These are phyloP conservation scores for Flaveria trinervia DNA, from an alignment of 129 eudicot genomes.

Conservation along the genomic window DNA sequence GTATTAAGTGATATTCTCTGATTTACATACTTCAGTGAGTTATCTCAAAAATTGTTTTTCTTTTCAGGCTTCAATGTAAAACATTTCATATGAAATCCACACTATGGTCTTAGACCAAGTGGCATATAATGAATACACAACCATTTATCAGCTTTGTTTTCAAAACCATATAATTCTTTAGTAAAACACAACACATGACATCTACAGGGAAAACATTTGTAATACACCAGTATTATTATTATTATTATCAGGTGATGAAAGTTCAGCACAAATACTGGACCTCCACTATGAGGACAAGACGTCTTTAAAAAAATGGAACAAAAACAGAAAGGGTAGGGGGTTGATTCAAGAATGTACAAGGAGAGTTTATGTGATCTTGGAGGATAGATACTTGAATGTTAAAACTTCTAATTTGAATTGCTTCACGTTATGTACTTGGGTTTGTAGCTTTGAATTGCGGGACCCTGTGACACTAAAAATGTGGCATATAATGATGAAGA, in stretches of 20 bases:
- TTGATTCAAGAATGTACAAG: too few relatives aligned
- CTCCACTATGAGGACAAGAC: too few relatives aligned
- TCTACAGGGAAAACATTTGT: neutral
- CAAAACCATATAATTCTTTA: neutral
- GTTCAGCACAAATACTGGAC: too few relatives aligned
- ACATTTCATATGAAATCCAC: neutral
- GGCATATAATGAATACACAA: neutral
- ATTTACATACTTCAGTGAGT: neutral
- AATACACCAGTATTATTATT: neutral
- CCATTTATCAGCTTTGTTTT: neutral
- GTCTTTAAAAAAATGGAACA: too few relatives aligned
- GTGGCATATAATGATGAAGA: slow-evolving; percentile 7
- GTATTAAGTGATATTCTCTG: neutral
- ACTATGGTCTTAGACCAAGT: neutral
- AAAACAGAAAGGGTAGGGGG: too few relatives aligned
- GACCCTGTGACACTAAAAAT: neutral
- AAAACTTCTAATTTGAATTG: too few relatives aligned
- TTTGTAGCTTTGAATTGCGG: too few relatives aligned
- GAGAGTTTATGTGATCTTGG: too few relatives aligned
- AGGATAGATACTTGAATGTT: too few relatives aligned
- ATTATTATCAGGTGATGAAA: neutral
- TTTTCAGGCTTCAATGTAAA: neutral
- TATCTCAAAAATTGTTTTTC: neutral
- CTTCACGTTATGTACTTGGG: too few relatives aligned
- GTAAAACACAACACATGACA: neutral